Percentiles rank a stretch among this genome's conserved stretches.
These are phyloP conservation scores for Sclerotinia glacialis DNA, from an alignment of 2,329 filamentous ascomycete genomes.

Conservation along the genomic window DNA sequence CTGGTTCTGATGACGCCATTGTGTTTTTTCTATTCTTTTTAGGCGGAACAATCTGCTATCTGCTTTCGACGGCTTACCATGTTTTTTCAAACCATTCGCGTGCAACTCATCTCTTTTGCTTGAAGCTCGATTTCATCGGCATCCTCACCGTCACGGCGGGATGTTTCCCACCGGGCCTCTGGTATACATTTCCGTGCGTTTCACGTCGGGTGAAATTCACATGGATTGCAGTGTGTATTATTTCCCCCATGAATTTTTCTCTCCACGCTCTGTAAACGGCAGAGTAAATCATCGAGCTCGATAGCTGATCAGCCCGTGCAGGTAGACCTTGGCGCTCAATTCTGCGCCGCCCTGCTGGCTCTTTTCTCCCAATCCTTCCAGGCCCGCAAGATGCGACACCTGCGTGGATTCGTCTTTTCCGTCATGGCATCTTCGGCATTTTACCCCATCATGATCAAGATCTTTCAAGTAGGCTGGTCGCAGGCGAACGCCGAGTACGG, in stretches of 20 bases:
- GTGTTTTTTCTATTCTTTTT: not conserved
- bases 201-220: not conserved
- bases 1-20: not conserved
- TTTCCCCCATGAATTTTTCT: not conserved
- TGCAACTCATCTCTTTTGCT: not conserved
- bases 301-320: not conserved
- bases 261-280: not conserved
- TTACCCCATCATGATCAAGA: not conserved
- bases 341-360: not conserved
- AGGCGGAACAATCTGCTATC: not conserved
- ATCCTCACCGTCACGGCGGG: not conserved
- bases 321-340: not conserved
- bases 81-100: not conserved
- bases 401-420: not conserved
- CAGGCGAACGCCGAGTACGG: not conserved
- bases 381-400: not conserved
- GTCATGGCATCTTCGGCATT: not conserved
- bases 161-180: not conserved
- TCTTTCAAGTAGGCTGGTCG: not conserved
- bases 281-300: not conserved
- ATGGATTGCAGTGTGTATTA: not conserved
- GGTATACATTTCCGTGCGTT: not conserved
- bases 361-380: not conserved
- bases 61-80: not conserved
- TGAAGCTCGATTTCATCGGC: not conserved